phyloP scores from a whole-genome alignment of 2,329 filamentous ascomycete species.

The Xylaria sp. region DNA sequence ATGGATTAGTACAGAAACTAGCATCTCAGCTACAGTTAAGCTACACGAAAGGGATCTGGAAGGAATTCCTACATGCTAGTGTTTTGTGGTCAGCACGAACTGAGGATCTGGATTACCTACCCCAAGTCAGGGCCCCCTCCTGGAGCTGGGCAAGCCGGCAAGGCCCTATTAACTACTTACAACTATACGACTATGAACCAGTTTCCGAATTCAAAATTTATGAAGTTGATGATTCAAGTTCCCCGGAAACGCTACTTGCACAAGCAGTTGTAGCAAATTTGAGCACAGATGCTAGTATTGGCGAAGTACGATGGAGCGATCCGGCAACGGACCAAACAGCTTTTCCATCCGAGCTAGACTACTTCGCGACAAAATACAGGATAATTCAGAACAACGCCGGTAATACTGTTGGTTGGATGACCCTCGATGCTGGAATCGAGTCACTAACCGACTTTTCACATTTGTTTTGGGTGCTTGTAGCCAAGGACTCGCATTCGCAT shows the following conservation, averaged over 20 bases:
- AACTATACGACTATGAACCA: slow-evolving; percentile 16
- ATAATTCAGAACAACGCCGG: not conserved
- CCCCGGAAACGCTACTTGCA: not conserved
- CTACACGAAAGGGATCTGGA: slow-evolving; percentile 23
- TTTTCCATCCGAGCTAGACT: slow-evolving; percentile 18
- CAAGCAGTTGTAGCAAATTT: slow-evolving; percentile 1
- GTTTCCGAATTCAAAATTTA: not conserved
- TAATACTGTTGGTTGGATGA: slow-evolving; percentile 18
- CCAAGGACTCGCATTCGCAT: slow-evolving; percentile 11
- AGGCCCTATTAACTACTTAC: slow-evolving; percentile 16
- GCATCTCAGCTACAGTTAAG: not conserved
- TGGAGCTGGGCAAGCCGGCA: slow-evolving; percentile 25
- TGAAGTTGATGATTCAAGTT: not conserved
- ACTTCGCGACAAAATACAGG: slow-evolving; percentile 16
- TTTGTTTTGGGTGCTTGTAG: slow-evolving; percentile 19
- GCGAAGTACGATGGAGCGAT: slow-evolving; percentile 13
- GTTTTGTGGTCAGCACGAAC: slow-evolving; percentile 22
- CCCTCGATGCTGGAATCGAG: slow-evolving; percentile 6
- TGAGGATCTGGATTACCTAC: slow-evolving; percentile 15
- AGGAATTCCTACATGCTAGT: slow-evolving; percentile 2
- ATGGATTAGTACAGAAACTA: slow-evolving; percentile 12
- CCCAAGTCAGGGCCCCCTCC: slow-evolving; percentile 10
- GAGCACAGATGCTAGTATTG: not conserved
- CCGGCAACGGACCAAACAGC: not conserved
- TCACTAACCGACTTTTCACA: not conserved